Evolutionary conservation across 2,329 filamentous ascomycete species (phyloP).

Genomic region (Phoma sp.): DNA sequence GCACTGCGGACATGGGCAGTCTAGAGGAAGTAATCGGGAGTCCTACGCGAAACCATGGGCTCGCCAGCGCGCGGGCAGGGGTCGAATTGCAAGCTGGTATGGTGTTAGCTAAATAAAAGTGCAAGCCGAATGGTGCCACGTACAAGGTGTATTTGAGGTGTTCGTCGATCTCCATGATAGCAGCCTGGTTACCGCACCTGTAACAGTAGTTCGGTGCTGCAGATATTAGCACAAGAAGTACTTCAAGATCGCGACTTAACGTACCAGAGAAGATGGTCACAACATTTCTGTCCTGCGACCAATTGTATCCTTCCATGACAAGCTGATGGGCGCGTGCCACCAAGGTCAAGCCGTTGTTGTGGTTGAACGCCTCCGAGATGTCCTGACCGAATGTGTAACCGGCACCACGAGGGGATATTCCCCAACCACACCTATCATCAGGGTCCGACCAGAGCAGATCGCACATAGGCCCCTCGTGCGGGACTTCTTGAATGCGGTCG

Average conservation of each 20-base stretch:
- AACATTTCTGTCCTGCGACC: constrained; percentile 97
- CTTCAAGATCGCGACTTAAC: background rate
- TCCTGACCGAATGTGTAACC: constrained; percentile 97
- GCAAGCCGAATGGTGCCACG: constrained; percentile 51
- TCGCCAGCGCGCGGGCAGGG: constrained; percentile 96
- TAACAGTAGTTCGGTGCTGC: constrained; percentile 81
- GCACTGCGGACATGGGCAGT: constrained; percentile 22
- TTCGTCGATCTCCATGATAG: constrained; percentile 99
- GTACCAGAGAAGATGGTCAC: constrained; percentile 89
- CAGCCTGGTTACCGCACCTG: constrained; percentile 97
- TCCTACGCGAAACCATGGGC: constrained; percentile 95
- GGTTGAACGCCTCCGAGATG: constrained; percentile 98
- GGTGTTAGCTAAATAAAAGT: constrained; percentile 31
- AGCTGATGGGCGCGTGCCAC: constrained; percentile 97
- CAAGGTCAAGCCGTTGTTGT: constrained; percentile 95
- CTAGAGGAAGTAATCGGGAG: constrained; percentile 98
- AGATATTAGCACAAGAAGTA: constrained; percentile 34
- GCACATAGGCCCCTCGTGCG: constrained; percentile 78
- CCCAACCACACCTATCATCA: constrained; percentile 95
- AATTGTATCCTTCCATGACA: constrained; percentile 99
- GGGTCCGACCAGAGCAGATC: constrained; percentile 86
- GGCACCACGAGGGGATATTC: constrained; percentile 90
- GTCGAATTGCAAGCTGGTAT: constrained; percentile 93
- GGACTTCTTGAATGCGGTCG: constrained; percentile 68
- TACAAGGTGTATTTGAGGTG: constrained; percentile 99